Evolutionary conservation across 2,329 filamentous ascomycete genomes (phyloP), one percentile per base, ranked within the genome.

Genomic region (Exserohilum turcica): DNA sequence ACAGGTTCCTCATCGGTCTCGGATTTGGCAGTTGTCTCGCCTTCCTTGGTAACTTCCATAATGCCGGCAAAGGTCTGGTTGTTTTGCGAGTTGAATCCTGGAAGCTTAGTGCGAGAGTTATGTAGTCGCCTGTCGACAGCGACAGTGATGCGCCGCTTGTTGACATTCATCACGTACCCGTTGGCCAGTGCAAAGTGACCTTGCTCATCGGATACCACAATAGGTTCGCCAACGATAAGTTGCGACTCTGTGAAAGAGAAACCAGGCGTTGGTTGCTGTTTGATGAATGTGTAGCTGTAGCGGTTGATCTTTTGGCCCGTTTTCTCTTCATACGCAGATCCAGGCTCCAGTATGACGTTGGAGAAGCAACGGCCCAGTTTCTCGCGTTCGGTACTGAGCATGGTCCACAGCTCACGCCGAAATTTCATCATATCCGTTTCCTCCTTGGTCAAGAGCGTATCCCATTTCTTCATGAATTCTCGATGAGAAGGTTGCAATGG

Each of bases 111-210:
- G 40, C 92, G 86, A 35, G 91, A 86, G 72, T 96, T 93, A 70
- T 96, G 92, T 40, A 99, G 81, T 55, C 90, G 85, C 55, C 94
- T 85, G 76, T 99, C 94, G 7, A 99, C 92, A 3, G 91, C 90
- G 13, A 97, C 91, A 12, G 86, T 91, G 61, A 99, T 91, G 56
- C 86, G 83, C 36, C 85, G 83, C 68, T 87, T 89, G 53, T 84
- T 85, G 27, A 95, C 86, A 32, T 89, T 84, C 0, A 89, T 89
- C 7, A 97, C 90, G 65, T 90, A 99, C 2, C 94, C 94, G 61
- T 96, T 91, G 0, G 93, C 92, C 33, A 99, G 82, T 0, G 93
- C 93, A 78, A 96, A 99, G 72, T 99, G 94, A 0, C 94, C 94
- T 56, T 90, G 82, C 73, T 99, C 94, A 64, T 97, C 94, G 0